Conservation (phyloP, 208 protist species). For the Leishmania lainsoni region DNA sequence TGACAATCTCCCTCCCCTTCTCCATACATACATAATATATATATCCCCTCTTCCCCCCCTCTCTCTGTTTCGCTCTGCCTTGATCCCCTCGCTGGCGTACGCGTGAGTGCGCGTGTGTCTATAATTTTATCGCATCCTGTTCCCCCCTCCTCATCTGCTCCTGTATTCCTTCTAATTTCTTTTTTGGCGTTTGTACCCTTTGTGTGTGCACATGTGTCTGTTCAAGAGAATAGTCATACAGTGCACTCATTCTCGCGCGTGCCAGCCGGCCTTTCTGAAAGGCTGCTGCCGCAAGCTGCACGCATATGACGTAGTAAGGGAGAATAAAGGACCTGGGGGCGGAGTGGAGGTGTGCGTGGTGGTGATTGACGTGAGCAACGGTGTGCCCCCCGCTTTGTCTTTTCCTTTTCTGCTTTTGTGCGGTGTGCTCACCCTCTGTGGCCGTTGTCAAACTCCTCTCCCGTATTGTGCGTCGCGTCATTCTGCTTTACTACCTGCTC, state of each 20-base stretch:
- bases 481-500: background rate
- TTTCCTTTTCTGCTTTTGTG: background rate
- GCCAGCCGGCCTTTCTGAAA: background rate
- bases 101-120: background rate
- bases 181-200: background rate
- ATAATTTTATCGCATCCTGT: background rate
- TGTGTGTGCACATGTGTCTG: slow-evolving; percentile 6
- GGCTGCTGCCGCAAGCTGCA: background rate
- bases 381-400: background rate
- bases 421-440: background rate
- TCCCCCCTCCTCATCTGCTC: background rate
- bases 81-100: background rate
- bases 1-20: background rate
- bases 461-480: background rate
- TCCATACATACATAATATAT: background rate
- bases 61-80: slow-evolving; percentile 1
- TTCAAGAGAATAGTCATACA: background rate
- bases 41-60: background rate
- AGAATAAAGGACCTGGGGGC: background rate
- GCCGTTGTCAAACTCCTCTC: background rate
- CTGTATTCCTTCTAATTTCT: slow-evolving; percentile 13
- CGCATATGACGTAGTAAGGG: background rate
- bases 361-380: background rate
- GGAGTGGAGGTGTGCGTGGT: background rate
- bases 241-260: background rate